Base-by-base conservation (phyloP, 495 filamentous ascomycete genomes). In the Penicillium steckii region DNA sequence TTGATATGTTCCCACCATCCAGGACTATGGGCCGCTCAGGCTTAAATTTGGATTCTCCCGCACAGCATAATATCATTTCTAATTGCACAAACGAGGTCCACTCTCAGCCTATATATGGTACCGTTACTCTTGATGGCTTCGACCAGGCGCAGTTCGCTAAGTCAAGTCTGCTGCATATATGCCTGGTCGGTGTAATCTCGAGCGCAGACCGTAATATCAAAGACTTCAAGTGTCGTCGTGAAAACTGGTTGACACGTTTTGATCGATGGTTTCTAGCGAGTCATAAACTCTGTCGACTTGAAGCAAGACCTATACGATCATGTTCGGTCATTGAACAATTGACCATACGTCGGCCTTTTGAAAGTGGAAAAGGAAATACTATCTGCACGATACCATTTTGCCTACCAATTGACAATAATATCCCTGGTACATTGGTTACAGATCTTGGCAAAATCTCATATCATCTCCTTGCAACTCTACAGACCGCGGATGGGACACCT, bases 381-480 rank as follows among this genome's bases (percentile, higher is more conserved):
- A 4, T 3, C 13, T 17, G 15, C 33, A 37, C 15, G 4, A 37
- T 37, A 15, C 33, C 13, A 3, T 37, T 37, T 8, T 18, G 7
- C 1, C 5, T 37, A 15, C 33, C 33, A 17, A 8, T 37, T 37
- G 0, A 2, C 4, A 5, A 7, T 2, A 37, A 37, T 17, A 37
- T 37, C 10, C 33, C 33, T 2, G 13, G 13, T 0, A 37, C 33
- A 17, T 37, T n/a, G 13, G 13, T 13, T 1, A 13, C 13, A 15
- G 32, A 35, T n/a, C 13, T 35, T n/a, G 32, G 32, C 13, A n/a
- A 17, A 13, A 35, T 48, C 29, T 50, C 46, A 27, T 49, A 45
- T 15, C 29, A 27, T 7, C 18, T 55, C 8, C 22, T 44, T 24
- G 52, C 46, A 38, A 44, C 38, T 17, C 1, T 44, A 4, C 29